phyloP scores from a whole-genome alignment of 1,284 basidiomycete genomes.

The Heterobasidion occidentale region DNA sequence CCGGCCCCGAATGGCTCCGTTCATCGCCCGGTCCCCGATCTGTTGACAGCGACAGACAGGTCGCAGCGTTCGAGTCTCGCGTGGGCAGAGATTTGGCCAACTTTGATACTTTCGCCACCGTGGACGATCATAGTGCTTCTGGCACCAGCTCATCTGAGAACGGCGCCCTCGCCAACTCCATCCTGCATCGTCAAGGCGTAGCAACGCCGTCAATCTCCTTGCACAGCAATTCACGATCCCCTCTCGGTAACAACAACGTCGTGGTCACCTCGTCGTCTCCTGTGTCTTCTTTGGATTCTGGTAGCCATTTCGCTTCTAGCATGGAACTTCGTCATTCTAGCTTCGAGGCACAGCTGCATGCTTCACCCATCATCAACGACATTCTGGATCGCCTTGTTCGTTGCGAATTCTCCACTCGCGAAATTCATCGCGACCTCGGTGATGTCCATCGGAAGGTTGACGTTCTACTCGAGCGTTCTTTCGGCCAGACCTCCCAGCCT shows the following conservation, averaged over 20 bases:
- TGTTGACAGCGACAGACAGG: conserved; percentile 36
- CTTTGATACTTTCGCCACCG: conserved; percentile 46
- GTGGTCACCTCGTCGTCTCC: conserved; percentile 59
- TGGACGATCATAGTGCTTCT: conserved; percentile 30
- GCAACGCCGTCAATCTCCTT: conserved; percentile 33
- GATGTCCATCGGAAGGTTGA: conserved; percentile 75
- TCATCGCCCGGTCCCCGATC: conserved; percentile 38
- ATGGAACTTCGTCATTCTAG: conserved; percentile 27
- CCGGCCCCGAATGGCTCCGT: conserved; percentile 14
- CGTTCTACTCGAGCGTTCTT: conserved; percentile 61
- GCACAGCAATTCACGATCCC: conserved; percentile 29
- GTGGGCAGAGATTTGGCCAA: conserved; percentile 38
- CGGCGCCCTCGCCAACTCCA: conserved; percentile 12
- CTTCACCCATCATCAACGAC: conserved; percentile 68
- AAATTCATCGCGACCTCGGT: conserved; percentile 67
- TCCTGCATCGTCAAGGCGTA: conserved; percentile 27
- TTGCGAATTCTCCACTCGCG: conserved; percentile 61
- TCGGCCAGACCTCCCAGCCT: conserved; percentile 38
- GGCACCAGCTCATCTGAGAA: conserved; percentile 4
- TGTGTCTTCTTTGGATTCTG: conserved; percentile 69
- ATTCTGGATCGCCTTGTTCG: conserved; percentile 68
- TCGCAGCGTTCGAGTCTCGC: conserved; percentile 33
- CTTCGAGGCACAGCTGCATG: conserved; percentile 66
- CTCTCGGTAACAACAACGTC: conserved; percentile 18
- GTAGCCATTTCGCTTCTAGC: conserved; percentile 46